Evolutionary conservation across 2,329 filamentous ascomycete species (phyloP).

Genomic region (Trichoderma sp.): DNA sequence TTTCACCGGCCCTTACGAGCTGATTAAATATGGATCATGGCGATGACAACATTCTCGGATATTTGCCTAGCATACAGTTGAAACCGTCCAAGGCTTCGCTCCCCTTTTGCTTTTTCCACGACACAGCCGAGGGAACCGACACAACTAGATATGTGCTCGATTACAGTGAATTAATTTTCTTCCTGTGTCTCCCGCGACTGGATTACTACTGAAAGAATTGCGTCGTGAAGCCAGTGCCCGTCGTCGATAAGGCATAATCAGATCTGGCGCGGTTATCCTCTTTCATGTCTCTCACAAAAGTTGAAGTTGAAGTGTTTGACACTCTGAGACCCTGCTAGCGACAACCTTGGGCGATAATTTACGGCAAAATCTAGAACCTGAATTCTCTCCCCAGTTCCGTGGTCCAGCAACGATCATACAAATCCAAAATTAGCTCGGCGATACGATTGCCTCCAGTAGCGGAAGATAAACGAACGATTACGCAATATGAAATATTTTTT

Average conservation of each 20-base stretch:
- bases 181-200: no score
- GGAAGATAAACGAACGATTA: neutral
- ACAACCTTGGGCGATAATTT: neutral
- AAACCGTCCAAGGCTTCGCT: neutral
- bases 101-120: neutral
- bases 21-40: neutral
- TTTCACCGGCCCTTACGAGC: neutral
- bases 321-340: neutral
- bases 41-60: neutral
- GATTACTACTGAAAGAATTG: neutral
- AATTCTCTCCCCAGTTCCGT: neutral
- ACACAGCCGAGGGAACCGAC: neutral
- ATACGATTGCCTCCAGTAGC: neutral
- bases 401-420: neutral
- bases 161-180: neutral
- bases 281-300: neutral
- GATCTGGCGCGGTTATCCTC: neutral
- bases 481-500: neutral
- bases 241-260: neutral
- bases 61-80: neutral
- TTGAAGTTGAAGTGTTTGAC: neutral
- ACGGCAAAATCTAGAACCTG: neutral
- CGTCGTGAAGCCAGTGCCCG: accelerated
- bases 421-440: neutral
- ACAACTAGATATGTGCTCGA: neutral